A percentile compares a stretch with the other conserved stretches of the same genome.
phyloP scores from a whole-genome alignment of 306 rosid species.

The Pachyrhizus erosus region DNA sequence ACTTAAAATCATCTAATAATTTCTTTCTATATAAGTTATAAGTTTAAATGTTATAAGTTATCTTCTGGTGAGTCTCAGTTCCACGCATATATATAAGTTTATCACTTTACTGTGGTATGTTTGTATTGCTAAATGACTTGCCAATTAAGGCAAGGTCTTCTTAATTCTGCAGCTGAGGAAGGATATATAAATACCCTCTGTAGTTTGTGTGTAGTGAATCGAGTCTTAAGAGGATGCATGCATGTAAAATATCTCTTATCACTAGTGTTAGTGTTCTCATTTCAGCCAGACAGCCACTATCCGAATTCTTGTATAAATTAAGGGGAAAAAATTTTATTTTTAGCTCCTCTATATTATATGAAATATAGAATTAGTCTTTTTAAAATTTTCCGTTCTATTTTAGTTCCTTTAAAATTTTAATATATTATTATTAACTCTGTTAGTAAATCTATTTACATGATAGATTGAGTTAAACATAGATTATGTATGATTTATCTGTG shows the following conservation, averaged over 20 bases:
- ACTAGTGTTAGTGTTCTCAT: neutral
- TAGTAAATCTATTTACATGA: too few species aligned
- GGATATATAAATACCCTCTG: neutral
- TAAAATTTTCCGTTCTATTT: too few species aligned
- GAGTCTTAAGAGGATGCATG: neutral
- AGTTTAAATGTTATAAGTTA: neutral
- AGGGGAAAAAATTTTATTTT: too few species aligned
- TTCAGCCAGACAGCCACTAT: neutral
- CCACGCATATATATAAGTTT: neutral
- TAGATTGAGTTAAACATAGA: too few species aligned
- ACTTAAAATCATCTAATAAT: too few species aligned
- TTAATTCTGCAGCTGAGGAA: constrained; percentile 32
- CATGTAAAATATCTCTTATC: neutral
- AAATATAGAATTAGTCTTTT: too few species aligned
- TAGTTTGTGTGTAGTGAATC: neutral
- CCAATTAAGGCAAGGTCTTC: constrained; percentile 16
- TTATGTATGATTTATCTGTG: too few species aligned
- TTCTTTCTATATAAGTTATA: too few species aligned
- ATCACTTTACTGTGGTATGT: neutral
- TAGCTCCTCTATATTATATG: too few species aligned
- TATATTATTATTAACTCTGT: too few species aligned
- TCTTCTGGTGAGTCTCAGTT: neutral
- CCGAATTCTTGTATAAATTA: neutral
- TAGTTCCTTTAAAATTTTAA: too few species aligned
- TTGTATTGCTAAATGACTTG: constrained; percentile 34